phyloP scores from a whole-genome alignment of 805 yeast genomes.

The Yarrowia sp. region DNA sequence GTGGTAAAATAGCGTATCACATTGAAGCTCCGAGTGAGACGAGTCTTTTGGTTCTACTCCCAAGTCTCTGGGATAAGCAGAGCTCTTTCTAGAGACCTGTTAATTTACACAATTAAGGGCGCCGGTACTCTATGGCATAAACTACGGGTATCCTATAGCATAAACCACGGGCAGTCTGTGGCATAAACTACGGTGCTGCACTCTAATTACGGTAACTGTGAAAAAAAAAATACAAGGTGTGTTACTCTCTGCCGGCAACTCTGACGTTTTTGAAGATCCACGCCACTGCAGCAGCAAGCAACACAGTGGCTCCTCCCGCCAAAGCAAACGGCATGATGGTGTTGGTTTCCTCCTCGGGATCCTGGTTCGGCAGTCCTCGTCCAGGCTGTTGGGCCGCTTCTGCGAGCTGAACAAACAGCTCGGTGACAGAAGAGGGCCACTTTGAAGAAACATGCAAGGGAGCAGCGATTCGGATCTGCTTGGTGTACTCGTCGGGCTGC shows the following conservation, averaged over 20 bases:
- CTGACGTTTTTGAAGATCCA: constrained; percentile 23
- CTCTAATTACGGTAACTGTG: too few relatives aligned
- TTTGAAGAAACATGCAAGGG: constrained; percentile 88
- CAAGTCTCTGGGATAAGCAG: too few relatives aligned
- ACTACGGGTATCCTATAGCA: too few relatives aligned
- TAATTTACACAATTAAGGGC: too few relatives aligned
- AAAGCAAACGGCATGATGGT: constrained; percentile 53
- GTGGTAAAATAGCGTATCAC: too few relatives aligned
- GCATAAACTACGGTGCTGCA: too few relatives aligned
- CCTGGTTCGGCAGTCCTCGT: constrained; percentile 62
- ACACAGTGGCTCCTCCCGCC: constrained; percentile 57
- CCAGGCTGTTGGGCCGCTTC: constrained; percentile 84
- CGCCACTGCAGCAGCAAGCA: constrained; percentile 27
- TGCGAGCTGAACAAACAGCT: constrained; percentile 79
- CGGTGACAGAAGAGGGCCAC: constrained; percentile 85
- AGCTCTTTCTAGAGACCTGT: too few relatives aligned
- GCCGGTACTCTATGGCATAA: too few relatives aligned
- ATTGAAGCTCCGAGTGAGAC: too few relatives aligned
- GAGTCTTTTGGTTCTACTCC: too few relatives aligned
- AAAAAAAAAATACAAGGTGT: too few relatives aligned
- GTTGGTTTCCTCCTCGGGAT: constrained; percentile 58
- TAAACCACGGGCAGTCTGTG: too few relatives aligned
- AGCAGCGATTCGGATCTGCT: constrained; percentile 61
- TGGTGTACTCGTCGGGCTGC: constrained; percentile 85
- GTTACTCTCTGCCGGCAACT: constrained; percentile 4